Evolutionary conservation across 2,329 filamentous ascomycete species (phyloP).

Genomic region (Hymenoscyphus fraxineus): DNA sequence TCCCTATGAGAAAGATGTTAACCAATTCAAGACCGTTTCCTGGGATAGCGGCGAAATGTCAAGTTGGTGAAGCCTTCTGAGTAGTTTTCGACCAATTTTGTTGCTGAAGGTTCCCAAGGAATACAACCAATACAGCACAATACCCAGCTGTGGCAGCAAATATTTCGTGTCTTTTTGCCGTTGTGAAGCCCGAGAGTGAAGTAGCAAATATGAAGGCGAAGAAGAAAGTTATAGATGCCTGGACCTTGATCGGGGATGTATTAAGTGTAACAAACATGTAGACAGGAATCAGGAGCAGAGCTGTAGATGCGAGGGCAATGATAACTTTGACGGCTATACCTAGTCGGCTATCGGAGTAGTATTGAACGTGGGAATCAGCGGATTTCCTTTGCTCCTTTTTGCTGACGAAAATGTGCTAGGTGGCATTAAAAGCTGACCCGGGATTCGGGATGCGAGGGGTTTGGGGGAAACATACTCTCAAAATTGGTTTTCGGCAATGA

Average conservation of each 20-base stretch:
- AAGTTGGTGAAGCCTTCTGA: not conserved
- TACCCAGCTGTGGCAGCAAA: conserved; percentile 29
- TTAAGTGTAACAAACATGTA: conserved; percentile 13
- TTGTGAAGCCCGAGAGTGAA: conserved; percentile 22
- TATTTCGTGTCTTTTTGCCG: conserved; percentile 29
- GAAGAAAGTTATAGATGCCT: conserved; percentile 20
- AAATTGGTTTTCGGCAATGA: conserved; percentile 1
- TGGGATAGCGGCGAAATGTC: not conserved
- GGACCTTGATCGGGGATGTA: conserved; percentile 1
- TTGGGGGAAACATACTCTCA: conserved; percentile 6
- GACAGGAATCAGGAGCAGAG: conserved; percentile 26
- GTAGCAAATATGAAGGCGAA: conserved; percentile 22
- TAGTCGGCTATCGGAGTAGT: conserved; percentile 7
- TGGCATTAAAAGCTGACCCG: not conserved
- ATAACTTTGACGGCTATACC: conserved; percentile 16
- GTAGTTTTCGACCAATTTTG: not conserved
- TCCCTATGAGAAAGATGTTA: no score
- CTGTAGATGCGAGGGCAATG: conserved; percentile 20
- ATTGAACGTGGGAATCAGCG: conserved; percentile 7
- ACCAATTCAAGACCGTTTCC: no score
- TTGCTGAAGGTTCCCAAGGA: conserved; percentile 21
- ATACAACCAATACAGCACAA: conserved; percentile 23
- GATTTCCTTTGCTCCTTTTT: conserved; percentile 9
- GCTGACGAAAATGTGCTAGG: conserved; percentile 9
- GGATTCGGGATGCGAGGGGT: not conserved